Percentiles rank a stretch among this genome's conserved stretches.
These are phyloP conservation scores for Aristolochia californica DNA, from an alignment of 164 flowering plant genomes.

Conservation along the genomic window DNA sequence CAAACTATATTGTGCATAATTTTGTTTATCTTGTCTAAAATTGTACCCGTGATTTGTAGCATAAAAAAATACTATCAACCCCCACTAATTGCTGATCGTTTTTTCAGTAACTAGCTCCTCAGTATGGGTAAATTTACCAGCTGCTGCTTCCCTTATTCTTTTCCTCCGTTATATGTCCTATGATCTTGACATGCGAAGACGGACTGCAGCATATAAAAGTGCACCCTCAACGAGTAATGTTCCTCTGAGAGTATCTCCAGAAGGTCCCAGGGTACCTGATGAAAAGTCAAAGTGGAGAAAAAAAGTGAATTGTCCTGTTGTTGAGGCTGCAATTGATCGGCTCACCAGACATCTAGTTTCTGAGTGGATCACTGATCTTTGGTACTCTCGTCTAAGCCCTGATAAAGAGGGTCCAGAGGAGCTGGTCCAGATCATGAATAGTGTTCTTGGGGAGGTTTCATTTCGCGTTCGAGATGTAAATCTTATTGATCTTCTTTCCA, in stretches of 20 bases:
- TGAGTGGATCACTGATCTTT: slow-evolving; percentile 92
- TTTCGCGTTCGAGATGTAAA: slow-evolving; percentile 70
- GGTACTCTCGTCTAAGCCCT: slow-evolving; percentile 89
- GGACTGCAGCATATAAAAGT: slow-evolving; percentile 50
- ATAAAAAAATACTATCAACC: no score
- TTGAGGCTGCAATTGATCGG: slow-evolving; percentile 87
- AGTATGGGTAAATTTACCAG: slow-evolving; percentile 87
- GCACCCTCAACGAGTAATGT: slow-evolving; percentile 18
- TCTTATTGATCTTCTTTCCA: slow-evolving; percentile 83
- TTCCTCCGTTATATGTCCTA: slow-evolving; percentile 67
- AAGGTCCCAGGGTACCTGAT: slow-evolving; percentile 19
- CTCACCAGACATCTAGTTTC: slow-evolving; percentile 79
- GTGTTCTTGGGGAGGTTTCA: slow-evolving; percentile 80
- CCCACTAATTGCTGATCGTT: neutral
- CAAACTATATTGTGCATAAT: no score
- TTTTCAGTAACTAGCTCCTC: slow-evolving; percentile 91
- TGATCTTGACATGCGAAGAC: slow-evolving; percentile 70
- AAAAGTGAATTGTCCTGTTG: slow-evolving; percentile 85
- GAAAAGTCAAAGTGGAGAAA: slow-evolving; percentile 61
- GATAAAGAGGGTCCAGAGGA: slow-evolving; percentile 95
- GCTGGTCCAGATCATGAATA: slow-evolving; percentile 66
- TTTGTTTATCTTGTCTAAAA: no score
- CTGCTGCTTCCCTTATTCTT: slow-evolving; percentile 47
- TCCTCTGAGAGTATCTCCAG: slow-evolving; percentile 32
- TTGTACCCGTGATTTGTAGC: no score